Base-by-base conservation (phyloP, 2,329 filamentous ascomycete species). In the Aspergillus chevalieri region DNA sequence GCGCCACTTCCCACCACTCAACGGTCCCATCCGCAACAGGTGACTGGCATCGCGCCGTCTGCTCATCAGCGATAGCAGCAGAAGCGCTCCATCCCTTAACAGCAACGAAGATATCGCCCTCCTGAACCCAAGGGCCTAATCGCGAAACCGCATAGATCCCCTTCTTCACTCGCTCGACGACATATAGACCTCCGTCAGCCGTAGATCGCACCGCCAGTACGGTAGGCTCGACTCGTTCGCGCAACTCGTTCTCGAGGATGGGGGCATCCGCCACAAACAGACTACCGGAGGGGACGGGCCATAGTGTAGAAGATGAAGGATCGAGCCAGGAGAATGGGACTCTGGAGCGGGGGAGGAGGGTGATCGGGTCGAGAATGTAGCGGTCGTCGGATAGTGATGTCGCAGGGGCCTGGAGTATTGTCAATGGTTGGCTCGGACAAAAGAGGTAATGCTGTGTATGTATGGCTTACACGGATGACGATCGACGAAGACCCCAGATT, bases 261-360 rank as follows among this genome's bases (percentile, higher is more conserved):
- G 65, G 61, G 22, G 72, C 69, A 46, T 72, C 61, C 2, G 69
- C 65, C 5, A 60, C 51, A 50, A 74, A 74, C 7, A 74, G 53
- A 42, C 64, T 67, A 4, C 68, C 65, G 2, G 64, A 54, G 9
- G 66, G 64, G 1, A 67, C 55, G 6, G 62, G 60, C 0, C 62
- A 57, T 8, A 58, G 51, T 3, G 54, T 51, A n/a, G 61, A 61
- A 0, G 58, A 52, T 6, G 38, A 41, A 3, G 55, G 51, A 46
- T 73, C 68, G 12, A 74, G 59, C 70, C 69, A 74, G 47, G 65
- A 65, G 5, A 73, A 55, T 3, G 69, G 69, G 8, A 74, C 44
- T 21, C 56, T 57, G 4, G 64, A 65, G 41, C 71, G 69, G 17
- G 68, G 63, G 6, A 74, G 51, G 5, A 65, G 50, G 5, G 62